Evolutionary conservation across 305 asterid genomes (phyloP).

Genomic region (Plantago coronopus): DNA sequence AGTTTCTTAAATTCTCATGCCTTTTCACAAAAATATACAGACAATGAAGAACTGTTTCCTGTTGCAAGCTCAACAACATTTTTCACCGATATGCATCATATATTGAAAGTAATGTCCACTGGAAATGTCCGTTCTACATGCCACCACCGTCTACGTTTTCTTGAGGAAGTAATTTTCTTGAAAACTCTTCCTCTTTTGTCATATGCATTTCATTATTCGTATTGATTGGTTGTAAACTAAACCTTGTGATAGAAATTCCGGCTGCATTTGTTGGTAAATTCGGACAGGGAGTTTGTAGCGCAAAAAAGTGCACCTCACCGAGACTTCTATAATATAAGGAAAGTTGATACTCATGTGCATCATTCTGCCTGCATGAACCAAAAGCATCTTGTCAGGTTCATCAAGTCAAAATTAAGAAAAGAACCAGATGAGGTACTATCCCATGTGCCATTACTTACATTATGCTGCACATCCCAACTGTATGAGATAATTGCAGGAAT

Average conservation of each 20-base stretch:
- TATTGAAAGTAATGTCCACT: slow-evolving; percentile 70
- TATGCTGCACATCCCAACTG: slow-evolving; percentile 16
- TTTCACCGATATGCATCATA: slow-evolving; percentile 86
- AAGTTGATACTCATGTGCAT: slow-evolving; percentile 91
- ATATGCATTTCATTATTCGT: slow-evolving; percentile 21
- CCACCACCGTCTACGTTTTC: slow-evolving; percentile 79
- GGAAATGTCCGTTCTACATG: slow-evolving; percentile 87
- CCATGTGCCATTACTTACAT: slow-evolving; percentile 23
- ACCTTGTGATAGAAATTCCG: slow-evolving; percentile 66
- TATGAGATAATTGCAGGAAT: slow-evolving; percentile 7
- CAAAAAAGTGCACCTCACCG: slow-evolving; percentile 97
- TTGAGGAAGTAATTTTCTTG: slow-evolving; percentile 65
- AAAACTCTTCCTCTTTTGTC: slow-evolving; percentile 20
- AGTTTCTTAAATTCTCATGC: slow-evolving; percentile 8
- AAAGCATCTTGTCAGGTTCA: slow-evolving; percentile 88
- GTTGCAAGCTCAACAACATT: slow-evolving; percentile 76
- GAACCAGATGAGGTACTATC: slow-evolving; percentile 89
- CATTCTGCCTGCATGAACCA: slow-evolving; percentile 99
- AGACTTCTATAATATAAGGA: slow-evolving; percentile 85
- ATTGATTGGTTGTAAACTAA: slow-evolving; percentile 20
- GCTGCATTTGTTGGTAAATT: slow-evolving; percentile 76
- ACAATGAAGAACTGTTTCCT: slow-evolving; percentile 78
- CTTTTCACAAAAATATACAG: slow-evolving; percentile 29
- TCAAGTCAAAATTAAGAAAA: slow-evolving; percentile 75
- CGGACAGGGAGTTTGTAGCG: slow-evolving; percentile 83